Base-by-base conservation (phyloP, 2,329 filamentous ascomycete genomes). In the Monilinia laxa region DNA sequence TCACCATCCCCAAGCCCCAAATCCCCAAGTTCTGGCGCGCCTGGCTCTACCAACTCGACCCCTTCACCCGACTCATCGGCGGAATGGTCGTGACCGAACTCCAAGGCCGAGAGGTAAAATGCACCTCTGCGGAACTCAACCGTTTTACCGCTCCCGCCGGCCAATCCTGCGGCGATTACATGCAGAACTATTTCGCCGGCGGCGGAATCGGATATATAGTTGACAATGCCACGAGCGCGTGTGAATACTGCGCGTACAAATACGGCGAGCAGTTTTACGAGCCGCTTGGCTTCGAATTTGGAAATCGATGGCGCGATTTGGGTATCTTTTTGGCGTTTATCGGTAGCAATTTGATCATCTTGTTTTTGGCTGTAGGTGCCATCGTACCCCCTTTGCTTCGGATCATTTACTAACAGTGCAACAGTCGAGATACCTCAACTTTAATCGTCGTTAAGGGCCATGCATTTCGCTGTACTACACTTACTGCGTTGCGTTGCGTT, bases 1-100 rank as follows among this genome's bases (percentile, higher is more conserved):
- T 96, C 69, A 90, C 91, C 0, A 91, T 96, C 62, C 90, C 92
- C 0, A 85, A 88, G 53, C 85, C 88, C 0, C 87, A 91, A 77
- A 96, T 96, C 79, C 89, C 91, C 1, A 80, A 79, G 2, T 93
- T 93, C 79, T 95, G 90, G 90, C 84, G 88, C 45, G 82, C 84
- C 1, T 95, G 91, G 91, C 82, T 95, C 10, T 93, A 93, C 80
- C 82, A 94, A 77, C 86, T 96, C 20, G 88, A 93, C 75, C 92
- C 92, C 3, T 92, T 95, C 78, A 96, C 91, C 0, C 87, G 91
- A 9, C 85, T 96, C 40, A 91, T 96, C 73, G 83, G 89, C 59
- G 91, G 91, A 66, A 92, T 93, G 82, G 86, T 93, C 20, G 88
- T 90, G 3, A 93, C 91, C 0, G 91, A 91, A 69, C 83, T 95